Conservation (phyloP, 495 filamentous ascomycete species). For the Cudoniella acicularis region DNA sequence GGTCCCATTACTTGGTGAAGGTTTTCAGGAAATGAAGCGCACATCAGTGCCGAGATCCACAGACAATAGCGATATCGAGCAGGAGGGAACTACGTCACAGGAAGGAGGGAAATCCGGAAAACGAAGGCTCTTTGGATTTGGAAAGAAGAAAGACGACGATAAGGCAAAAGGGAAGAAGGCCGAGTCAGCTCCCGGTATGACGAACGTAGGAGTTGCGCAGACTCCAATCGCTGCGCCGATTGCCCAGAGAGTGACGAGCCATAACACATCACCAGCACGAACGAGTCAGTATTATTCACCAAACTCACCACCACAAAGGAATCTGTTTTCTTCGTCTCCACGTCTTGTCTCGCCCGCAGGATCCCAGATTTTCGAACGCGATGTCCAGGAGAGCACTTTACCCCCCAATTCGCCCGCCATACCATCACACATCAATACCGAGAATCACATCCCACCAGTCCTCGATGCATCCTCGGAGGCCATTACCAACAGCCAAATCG, state of each 20-base stretch:
- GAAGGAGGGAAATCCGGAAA: slow-evolving; percentile 41
- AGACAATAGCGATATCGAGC: slow-evolving; percentile 21
- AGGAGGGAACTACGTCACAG: slow-evolving; percentile 5
- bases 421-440: slow-evolving; percentile 82
- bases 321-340: slow-evolving; percentile 52
- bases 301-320: slow-evolving; percentile 45
- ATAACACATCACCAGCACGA: slow-evolving; percentile 28
- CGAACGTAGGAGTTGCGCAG: slow-evolving; percentile 4
- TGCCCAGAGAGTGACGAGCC: slow-evolving; percentile 2
- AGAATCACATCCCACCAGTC: slow-evolving; percentile 88
- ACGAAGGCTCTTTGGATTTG: slow-evolving; percentile 56
- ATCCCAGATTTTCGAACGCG: slow-evolving; percentile 90
- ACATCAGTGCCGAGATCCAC: slow-evolving; percentile 19
- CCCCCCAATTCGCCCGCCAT: slow-evolving; percentile 70
- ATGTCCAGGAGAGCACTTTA: slow-evolving; percentile 71
- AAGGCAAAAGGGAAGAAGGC: slow-evolving; percentile 32
- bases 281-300: slow-evolving; percentile 44
- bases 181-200: slow-evolving; percentile 10
- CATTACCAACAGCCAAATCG: slow-evolving; percentile 74
- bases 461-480: slow-evolving; percentile 84
- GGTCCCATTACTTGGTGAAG: slow-evolving; percentile 28
- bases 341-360: slow-evolving; percentile 61
- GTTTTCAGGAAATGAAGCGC: slow-evolving; percentile 25
- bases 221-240: slow-evolving; percentile 20
- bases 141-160: slow-evolving; percentile 60